Base-by-base conservation (phyloP, 768 basidiomycete genomes). In the Termitomyces sp. region DNA sequence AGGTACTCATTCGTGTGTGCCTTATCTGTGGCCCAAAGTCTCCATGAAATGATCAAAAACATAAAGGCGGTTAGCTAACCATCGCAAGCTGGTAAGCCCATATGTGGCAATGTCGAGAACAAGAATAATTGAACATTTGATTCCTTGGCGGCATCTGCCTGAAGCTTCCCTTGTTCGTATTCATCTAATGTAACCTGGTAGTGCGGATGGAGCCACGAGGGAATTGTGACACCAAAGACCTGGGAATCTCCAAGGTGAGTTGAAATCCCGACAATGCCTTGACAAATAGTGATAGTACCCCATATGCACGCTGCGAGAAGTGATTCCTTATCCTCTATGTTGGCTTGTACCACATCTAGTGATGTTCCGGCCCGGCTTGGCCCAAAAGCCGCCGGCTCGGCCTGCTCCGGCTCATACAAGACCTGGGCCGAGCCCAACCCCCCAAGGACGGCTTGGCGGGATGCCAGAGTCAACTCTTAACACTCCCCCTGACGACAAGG, bases 141-240 rank as follows among this genome's bases (percentile, higher is more conserved):
- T 47, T 57, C 56, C 46, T 60, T 57, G n/a, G 56, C 56, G 9
- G 39, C 49, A 41, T 60, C 53, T 15, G 56, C 59, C 36, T 60
- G 59, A 39, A 60, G 56, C 25, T 51, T 52, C 40, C 56, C 56
- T 40, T 60, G 54, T 13, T 48, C 58, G 35, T 55, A 57, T 18
- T 57, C 59, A 5, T 50, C 53, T 33, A 60, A 31, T 31, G 52
- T 51, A 22, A 54, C 41, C 20, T 35, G 48, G n/a, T 60, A 60
- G 2, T 1, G n/a, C n/a, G n/a, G 32, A 12, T 57, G 49, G 40
- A 57, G 56, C 59, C 59, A 60, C 12, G 49, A 46, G 41, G 59
- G 59, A 52, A 57, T 60, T 38, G 56, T 57, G 13, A 60, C 56
- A 16, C 56, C 55, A 49, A 50, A 60, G 22, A 57, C 59, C 56